A percentile compares a stretch with the other conserved stretches of the same genome.
Evolutionary conservation across 2,329 filamentous ascomycete species (phyloP).

Genomic region (Cordyceps militaris): DNA sequence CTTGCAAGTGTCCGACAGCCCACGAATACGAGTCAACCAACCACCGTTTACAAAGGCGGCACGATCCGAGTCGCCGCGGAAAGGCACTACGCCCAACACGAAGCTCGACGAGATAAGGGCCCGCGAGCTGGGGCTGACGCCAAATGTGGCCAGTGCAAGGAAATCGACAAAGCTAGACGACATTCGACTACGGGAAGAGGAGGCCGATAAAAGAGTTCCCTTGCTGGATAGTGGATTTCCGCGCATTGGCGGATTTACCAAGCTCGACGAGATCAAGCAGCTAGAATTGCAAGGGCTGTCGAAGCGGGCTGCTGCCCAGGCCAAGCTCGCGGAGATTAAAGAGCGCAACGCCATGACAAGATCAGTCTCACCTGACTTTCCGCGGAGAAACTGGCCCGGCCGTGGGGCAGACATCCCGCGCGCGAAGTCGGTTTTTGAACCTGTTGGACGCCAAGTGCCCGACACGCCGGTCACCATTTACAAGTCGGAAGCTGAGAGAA

Average conservation of each 20-base stretch:
- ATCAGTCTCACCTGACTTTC: slow-evolving; percentile 36
- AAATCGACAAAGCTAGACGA: slow-evolving; percentile 28
- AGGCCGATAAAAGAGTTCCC: slow-evolving; percentile 26
- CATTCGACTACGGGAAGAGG: slow-evolving; percentile 28
- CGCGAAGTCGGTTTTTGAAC: slow-evolving; percentile 22
- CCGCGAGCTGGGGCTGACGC: slow-evolving; percentile 25
- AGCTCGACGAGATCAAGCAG: slow-evolving; percentile 42
- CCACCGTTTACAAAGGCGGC: slow-evolving; percentile 26
- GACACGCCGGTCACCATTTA: slow-evolving; percentile 37
- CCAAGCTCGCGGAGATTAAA: slow-evolving; percentile 45
- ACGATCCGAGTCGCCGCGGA: slow-evolving; percentile 9
- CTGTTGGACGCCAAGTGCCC: slow-evolving; percentile 27
- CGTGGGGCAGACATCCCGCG: slow-evolving; percentile 12
- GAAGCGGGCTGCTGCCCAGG: slow-evolving; percentile 39
- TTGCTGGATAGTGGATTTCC: slow-evolving; percentile 24
- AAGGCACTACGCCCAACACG: slow-evolving; percentile 30
- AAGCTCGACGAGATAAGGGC: slow-evolving; percentile 39
- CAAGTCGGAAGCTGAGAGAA: slow-evolving; percentile 18
- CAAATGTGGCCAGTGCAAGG: neutral
- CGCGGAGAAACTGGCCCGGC: neutral
- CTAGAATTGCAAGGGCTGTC: slow-evolving; percentile 39
- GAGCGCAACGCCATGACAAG: slow-evolving; percentile 41
- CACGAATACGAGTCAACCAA: slow-evolving; percentile 37
- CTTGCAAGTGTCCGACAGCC: slow-evolving; percentile 48
- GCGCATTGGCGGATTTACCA: slow-evolving; percentile 32